A percentile compares a stretch with the other conserved stretches of the same genome.
These are phyloP conservation scores for Starmerella davenportii DNA, from an alignment of 805 yeast genomes.

Conservation along the genomic window DNA sequence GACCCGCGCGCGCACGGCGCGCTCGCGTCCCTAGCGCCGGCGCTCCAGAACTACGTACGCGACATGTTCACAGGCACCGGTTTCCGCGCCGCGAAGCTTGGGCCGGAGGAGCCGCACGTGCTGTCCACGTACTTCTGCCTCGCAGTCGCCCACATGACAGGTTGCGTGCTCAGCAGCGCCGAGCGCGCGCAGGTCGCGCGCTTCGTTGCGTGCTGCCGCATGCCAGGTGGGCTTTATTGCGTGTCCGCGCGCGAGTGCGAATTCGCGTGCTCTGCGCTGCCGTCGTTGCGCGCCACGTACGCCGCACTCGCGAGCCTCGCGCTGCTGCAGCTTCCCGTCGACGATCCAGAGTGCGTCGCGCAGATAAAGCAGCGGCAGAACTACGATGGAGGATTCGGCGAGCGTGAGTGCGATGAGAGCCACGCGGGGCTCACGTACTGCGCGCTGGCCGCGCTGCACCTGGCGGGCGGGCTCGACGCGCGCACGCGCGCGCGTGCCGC, in stretches of 20 bases:
- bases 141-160: constrained; percentile 26
- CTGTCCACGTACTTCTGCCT: constrained; percentile 58
- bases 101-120: constrained; percentile 1
- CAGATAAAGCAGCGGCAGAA: constrained; percentile 18
- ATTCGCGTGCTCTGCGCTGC: constrained; percentile 20
- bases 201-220: constrained; percentile 46
- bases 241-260: constrained; percentile 24
- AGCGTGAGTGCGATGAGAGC: constrained; percentile 34
- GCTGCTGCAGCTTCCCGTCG: constrained; percentile 4
- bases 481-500: neutral
- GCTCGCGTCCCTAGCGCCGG: neutral
- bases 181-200: constrained; percentile 26
- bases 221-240: constrained; percentile 39
- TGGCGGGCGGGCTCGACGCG: constrained; percentile 20
- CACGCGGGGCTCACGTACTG: constrained; percentile 84
- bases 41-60: constrained; percentile 1
- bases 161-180: neutral
- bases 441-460: constrained; percentile 43
- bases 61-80: constrained; percentile 10
- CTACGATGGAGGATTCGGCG: constrained; percentile 60
- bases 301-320: constrained; percentile 41
- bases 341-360: neutral
- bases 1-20: neutral
- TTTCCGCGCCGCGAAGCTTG: constrained; percentile 1
- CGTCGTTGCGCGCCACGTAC: constrained; percentile 55